phyloP scores from a whole-genome alignment of 768 basidiomycete genomes.

The Termitomyces sp. region DNA sequence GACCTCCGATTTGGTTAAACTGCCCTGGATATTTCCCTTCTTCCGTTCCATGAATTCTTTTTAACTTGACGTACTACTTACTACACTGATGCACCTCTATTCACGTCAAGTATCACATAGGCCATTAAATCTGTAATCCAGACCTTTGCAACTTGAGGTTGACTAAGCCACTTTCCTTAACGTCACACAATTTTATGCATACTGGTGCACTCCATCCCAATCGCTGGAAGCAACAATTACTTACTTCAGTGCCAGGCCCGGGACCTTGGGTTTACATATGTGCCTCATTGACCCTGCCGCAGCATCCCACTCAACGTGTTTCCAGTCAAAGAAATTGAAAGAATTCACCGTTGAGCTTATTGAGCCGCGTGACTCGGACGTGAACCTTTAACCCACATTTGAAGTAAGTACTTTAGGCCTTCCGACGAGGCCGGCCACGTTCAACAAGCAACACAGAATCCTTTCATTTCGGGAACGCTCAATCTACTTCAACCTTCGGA shows the following conservation, averaged over 20 bases:
- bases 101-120: no score
- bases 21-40: not conserved
- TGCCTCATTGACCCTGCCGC: no score
- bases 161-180: no score
- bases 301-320: no score
- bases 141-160: no score
- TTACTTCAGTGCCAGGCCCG: no score
- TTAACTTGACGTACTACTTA: not conserved
- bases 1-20: not conserved
- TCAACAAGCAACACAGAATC: not conserved
- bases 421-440: not conserved
- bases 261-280: no score
- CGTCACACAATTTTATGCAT: no score
- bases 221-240: no score
- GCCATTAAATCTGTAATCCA: no score
- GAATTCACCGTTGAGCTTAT: not conserved
- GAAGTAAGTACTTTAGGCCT: not conserved
- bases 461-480: not conserved
- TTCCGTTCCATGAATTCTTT: not conserved
- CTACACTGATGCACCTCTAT: not conserved
- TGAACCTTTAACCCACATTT: not conserved
- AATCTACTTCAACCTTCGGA: not conserved
- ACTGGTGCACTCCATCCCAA: no score
- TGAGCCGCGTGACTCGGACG: not conserved
- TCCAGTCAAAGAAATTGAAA: not conserved